phyloP scores from a whole-genome alignment of 768 basidiomycete genomes.

The Boletus subparvulus region DNA sequence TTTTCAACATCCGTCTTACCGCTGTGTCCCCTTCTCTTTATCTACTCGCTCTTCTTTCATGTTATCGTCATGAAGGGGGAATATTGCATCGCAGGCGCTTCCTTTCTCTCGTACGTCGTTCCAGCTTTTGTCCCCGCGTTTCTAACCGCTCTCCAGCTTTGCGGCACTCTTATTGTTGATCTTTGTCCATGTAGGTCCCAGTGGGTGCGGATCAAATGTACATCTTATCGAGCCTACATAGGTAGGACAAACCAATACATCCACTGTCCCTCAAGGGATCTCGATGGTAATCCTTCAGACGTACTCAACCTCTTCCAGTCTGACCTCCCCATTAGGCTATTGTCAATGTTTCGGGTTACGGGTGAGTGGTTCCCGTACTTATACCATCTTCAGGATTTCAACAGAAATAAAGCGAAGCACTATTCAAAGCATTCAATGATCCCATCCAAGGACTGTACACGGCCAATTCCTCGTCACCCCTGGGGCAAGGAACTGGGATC shows the following conservation, averaged over 20 bases:
- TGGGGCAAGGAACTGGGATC: slow-evolving; percentile 55
- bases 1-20: slow-evolving; percentile 20
- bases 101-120: slow-evolving; percentile 64
- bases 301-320: neutral
- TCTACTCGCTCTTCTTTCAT: slow-evolving; percentile 20
- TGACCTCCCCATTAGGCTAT: slow-evolving; percentile 47
- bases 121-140: slow-evolving; percentile 2
- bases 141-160: slow-evolving; percentile 19
- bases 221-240: slow-evolving; percentile 34
- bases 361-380: slow-evolving; percentile 42
- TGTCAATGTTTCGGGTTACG: slow-evolving; percentile 69
- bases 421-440: slow-evolving; percentile 51
- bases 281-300: slow-evolving; percentile 56
- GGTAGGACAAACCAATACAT: slow-evolving; percentile 83
- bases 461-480: slow-evolving; percentile 60
- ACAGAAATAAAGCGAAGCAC: slow-evolving; percentile 42
- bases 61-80: slow-evolving; percentile 62
- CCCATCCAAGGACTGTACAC: slow-evolving; percentile 66
- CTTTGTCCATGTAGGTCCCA: slow-evolving; percentile 69
- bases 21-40: slow-evolving; percentile 16
- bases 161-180: slow-evolving; percentile 60
- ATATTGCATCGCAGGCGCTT: slow-evolving; percentile 70
- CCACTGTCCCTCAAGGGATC: slow-evolving; percentile 66
- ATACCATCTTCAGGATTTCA: neutral
- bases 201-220: slow-evolving; percentile 11